Conservation (phyloP, 768 basidiomycete genomes). For the Russula sp. region DNA sequence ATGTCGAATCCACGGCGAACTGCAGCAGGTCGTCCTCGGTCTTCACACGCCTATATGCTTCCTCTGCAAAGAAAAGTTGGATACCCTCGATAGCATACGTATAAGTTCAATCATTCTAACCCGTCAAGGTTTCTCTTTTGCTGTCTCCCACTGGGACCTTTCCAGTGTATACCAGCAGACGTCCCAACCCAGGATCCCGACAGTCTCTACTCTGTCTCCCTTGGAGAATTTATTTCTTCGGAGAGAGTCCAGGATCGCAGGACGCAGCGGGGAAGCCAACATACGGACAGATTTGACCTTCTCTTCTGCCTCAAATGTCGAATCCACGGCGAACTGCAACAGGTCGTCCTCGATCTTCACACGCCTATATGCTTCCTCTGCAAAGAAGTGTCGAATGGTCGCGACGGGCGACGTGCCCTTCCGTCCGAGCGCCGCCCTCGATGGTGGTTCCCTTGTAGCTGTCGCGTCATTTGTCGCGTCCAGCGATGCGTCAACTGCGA, state of each 20-base stretch:
- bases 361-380: constrained; percentile 56
- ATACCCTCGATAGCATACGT: background rate
- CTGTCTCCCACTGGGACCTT: constrained; percentile 41
- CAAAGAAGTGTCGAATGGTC: constrained; percentile 67
- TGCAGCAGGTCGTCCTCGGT: constrained; percentile 62
- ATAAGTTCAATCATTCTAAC: background rate
- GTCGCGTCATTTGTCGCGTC: constrained; percentile 34
- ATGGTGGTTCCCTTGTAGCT: constrained; percentile 24
- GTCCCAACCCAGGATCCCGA: constrained; percentile 59
- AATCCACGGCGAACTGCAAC: constrained; percentile 49
- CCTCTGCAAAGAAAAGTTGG: constrained; percentile 54
- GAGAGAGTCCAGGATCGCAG: constrained; percentile 44
- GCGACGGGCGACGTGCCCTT: constrained; percentile 46
- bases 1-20: constrained; percentile 53
- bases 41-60: constrained; percentile 47
- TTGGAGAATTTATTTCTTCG: constrained; percentile 44
- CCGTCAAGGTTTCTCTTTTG: background rate
- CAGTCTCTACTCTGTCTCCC: constrained; percentile 37
- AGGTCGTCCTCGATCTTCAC: constrained; percentile 60
- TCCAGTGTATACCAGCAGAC: constrained; percentile 39
- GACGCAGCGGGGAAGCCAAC: constrained; percentile 44
- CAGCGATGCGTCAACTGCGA: constrained; percentile 60
- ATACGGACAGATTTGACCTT: constrained; percentile 43
- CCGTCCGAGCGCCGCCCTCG: constrained; percentile 22
- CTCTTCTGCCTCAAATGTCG: constrained; percentile 46